Percentiles rank a stretch among this genome's conserved stretches.
phyloP scores from a whole-genome alignment of 306 rosid genomes.

The Potentilla sterilis region DNA sequence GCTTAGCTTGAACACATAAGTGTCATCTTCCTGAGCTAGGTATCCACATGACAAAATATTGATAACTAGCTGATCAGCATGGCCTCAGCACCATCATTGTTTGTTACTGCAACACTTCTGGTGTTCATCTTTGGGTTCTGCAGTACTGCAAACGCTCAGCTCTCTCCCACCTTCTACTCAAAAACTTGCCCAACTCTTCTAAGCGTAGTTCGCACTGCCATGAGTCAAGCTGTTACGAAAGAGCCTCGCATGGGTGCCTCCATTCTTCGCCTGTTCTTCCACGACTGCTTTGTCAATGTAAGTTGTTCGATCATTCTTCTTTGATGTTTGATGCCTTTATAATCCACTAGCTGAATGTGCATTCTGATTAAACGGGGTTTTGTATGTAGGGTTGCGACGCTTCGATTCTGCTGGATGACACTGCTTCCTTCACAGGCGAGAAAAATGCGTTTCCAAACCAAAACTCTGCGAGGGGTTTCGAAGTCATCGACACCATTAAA shows the following conservation, averaged over 20 bases:
- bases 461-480: constrained; percentile 61
- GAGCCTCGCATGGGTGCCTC: constrained; percentile 74
- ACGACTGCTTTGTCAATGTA: constrained; percentile 81
- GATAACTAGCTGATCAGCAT: background rate
- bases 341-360: background rate
- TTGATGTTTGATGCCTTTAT: background rate
- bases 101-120: constrained; percentile 17
- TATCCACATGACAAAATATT: background rate
- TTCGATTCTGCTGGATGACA: constrained; percentile 66
- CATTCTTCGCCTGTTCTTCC: constrained; percentile 81
- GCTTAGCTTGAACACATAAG: background rate
- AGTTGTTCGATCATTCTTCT: background rate
- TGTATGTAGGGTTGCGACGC: constrained; percentile 70
- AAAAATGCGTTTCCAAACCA: constrained; percentile 59
- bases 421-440: constrained; percentile 55
- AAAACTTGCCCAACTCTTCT: constrained; percentile 52
- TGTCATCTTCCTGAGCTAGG: background rate
- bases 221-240: constrained; percentile 36
- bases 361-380: background rate
- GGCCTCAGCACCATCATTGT: background rate
- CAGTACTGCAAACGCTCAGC: constrained; percentile 46
- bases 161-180: constrained; percentile 50
- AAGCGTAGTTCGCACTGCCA: constrained; percentile 41
- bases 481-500: constrained; percentile 75
- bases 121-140: constrained; percentile 26